Percentiles rank a stretch among this genome's conserved stretches.
Conservation (phyloP, 192 early-diverging fungal species). For the Entomortierella lignicola region DNA sequence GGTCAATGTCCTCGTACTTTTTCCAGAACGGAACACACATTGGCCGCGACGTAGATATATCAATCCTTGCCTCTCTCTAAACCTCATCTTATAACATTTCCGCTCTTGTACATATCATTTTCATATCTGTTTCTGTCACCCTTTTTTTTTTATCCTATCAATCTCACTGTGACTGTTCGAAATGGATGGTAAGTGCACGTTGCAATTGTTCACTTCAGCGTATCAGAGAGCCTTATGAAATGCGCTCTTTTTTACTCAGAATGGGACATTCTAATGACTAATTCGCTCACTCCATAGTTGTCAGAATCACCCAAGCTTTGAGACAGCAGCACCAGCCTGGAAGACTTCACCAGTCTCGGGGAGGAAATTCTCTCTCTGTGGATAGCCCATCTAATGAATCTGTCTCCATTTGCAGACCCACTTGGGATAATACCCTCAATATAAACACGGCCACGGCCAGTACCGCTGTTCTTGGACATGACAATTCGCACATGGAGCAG, state of each 20-base stretch:
- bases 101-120: not conserved
- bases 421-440: constrained; percentile 8
- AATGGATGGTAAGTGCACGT: constrained; percentile 3
- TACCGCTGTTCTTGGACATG: constrained; percentile 2
- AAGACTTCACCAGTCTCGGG: constrained; percentile 8
- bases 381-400: not conserved
- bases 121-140: not conserved
- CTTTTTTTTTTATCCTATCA: constrained; percentile 6
- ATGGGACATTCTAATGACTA: not conserved
- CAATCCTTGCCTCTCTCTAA: not conserved
- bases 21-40: constrained; percentile 57
- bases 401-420: not conserved
- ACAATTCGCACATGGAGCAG: constrained; percentile 10
- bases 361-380: constrained; percentile 2
- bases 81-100: not conserved
- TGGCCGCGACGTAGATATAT: constrained; percentile 55
- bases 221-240: not conserved
- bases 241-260: not conserved
- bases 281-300: constrained; percentile 9
- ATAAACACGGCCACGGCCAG: constrained; percentile 12
- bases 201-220: no score
- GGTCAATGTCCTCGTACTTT: constrained; percentile 56
- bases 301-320: constrained; percentile 50
- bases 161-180: not conserved
- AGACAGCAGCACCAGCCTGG: constrained; percentile 42